These are phyloP conservation scores for Inga oerstediana DNA, from an alignment of 306 rosid species.

Conservation along the genomic window DNA sequence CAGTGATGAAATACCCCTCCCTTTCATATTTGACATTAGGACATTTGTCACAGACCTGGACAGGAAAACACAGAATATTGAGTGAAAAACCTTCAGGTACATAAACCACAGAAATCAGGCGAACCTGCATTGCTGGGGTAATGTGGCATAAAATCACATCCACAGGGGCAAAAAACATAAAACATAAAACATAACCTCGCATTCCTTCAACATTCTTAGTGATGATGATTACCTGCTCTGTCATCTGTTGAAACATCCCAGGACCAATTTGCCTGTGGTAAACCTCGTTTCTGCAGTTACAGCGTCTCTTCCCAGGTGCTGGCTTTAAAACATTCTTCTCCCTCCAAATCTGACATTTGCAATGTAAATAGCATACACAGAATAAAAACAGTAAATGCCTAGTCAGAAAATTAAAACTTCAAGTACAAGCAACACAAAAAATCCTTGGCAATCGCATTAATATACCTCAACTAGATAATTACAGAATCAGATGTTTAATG, in stretches of 20 bases:
- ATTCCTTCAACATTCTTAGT: constrained; percentile 16
- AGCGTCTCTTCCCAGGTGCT: constrained; percentile 95
- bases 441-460: background rate
- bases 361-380: constrained; percentile 24
- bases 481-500: constrained; percentile 9
- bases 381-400: constrained; percentile 17
- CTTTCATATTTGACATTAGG: constrained; percentile 88
- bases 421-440: background rate
- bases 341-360: constrained; percentile 81
- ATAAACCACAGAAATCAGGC: constrained; percentile 2
- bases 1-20: constrained; percentile 90
- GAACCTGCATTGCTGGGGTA: background rate
- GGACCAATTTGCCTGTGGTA: constrained; percentile 98
- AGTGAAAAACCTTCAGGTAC: constrained; percentile 22
- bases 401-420: constrained; percentile 1
- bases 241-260: constrained; percentile 99
- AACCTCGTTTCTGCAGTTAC: constrained; percentile 97
- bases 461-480: background rate
- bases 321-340: constrained; percentile 86
- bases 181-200: background rate
- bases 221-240: constrained; percentile 73
- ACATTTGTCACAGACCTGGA: constrained; percentile 96
- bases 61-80: constrained; percentile 27
- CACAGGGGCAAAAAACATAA: background rate
- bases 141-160: background rate